Evolutionary conservation across 192 early-diverging fungal genomes (phyloP), one percentile per base, ranked within the genome.

Genomic region (Coemansia sp.): DNA sequence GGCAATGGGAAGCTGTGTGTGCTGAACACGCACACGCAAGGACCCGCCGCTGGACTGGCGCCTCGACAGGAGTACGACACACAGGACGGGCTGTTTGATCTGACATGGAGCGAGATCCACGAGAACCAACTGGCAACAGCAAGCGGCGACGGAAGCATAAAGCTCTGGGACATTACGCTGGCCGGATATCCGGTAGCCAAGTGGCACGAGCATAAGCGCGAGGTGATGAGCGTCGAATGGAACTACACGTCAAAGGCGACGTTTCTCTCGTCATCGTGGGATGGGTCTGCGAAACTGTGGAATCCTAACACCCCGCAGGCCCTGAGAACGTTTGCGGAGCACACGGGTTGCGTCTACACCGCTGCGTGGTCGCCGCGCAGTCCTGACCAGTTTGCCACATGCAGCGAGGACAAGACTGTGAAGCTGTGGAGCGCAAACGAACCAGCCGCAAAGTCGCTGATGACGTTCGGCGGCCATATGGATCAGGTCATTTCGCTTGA

Each of bases 281-380:
- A 99, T 74, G 86, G 91, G 56, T 87, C 94, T 2, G 91, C 97
- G 72, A 98, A 97, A 66, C 82, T 99, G 92, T 99, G 98, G 98
- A 87, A 77, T 47, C 98, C 96, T 12, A 89, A 90, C 62, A 62
- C 65, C 12, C 88, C 90, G 1, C 69, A 85, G 42, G 96, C 96
- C 47, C 69, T 98, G 56, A 77, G 83, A 42, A 98, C 95, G 11
- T 98, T 85, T 73, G 85, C 85, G n/a, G 96, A 93, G 51, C 98
- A 99, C 76, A 87, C 87, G 1, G 87, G 91, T 16, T 99, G 98
- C 76, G 90, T 99, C n/a, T 99, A 99, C 68, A 85, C 86, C 41
- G 88, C 92, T 10, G 75, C 84, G 10, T 98, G 95, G 95, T 93
- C 89, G 0, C 97, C 97, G 6, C 84, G 88, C 54, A 78, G 83